Evolutionary conservation across 2,329 filamentous ascomycete genomes (phyloP), one percentile per base, ranked within the genome.

Genomic region (Lachnellula willkommii): DNA sequence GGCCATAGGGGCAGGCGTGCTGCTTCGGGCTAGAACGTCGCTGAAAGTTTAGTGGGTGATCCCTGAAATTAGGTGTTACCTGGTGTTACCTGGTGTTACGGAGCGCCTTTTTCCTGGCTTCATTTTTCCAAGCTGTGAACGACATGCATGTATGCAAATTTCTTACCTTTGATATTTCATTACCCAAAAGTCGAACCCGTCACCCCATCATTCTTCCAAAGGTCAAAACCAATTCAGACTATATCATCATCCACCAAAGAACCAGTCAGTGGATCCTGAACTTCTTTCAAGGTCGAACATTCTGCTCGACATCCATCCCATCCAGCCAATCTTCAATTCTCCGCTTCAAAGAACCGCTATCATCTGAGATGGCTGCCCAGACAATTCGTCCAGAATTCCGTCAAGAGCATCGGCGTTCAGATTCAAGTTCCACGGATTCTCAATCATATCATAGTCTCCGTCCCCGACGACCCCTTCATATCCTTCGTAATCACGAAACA

Each of bases 11-110:
- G 37, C 8, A 14, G 2, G 28, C 50, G 22, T 47, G 17, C 50
- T 39, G 15, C 15, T 53, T 47, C 45, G 47, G 50, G 42, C 50
- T 53, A 43, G 50, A 47, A 11, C 20, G n/a, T 47, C 45, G 22
- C 45, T 47, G 15, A 28, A 47, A 22, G n/a, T 15, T 39, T 39
- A 39, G 37, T 17, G 37, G 12, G n/a, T 5, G 5, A 8, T 14
- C 37, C 37, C 37, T 39, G 37, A n/a, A 39, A 39, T 39, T n/a
- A 14, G 37, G 9, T 28, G 28, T 8, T 28, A 28, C 37, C n/a
- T n/a, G n/a, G n/a, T n/a, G n/a, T n/a, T n/a, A n/a, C n/a, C n/a
- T n/a, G n/a, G n/a, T n/a, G n/a, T n/a, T n/a, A n/a, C n/a, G n/a
- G n/a, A n/a, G 37, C 37, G 12, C 14, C 37, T 11, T 17, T 5